A percentile compares a stretch with the other conserved stretches of the same genome.
Evolutionary conservation across 2,329 filamentous ascomycete genomes (phyloP).

Genomic region (Xylaria sp.): DNA sequence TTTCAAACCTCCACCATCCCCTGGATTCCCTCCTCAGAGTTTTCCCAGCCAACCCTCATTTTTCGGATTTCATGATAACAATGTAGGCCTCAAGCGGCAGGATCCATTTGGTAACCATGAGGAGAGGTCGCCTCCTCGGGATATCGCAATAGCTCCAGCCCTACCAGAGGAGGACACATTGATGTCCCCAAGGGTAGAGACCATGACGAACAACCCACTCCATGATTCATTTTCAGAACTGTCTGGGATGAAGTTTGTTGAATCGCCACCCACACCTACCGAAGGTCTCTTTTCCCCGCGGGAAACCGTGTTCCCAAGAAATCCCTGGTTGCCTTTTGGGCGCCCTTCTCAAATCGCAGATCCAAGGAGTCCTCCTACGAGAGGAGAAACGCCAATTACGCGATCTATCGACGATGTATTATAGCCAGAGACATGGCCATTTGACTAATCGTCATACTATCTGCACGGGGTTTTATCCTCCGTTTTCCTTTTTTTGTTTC

Average conservation of each 20-base stretch:
- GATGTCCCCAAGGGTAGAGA: slow-evolving; percentile 76
- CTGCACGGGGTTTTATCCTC: background rate
- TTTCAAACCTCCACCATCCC: slow-evolving; percentile 47
- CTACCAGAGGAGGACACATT: slow-evolving; percentile 63
- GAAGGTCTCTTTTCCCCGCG: slow-evolving; percentile 65
- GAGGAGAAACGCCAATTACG: slow-evolving; percentile 78
- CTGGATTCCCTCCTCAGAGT: slow-evolving; percentile 56
- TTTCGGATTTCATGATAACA: slow-evolving; percentile 57
- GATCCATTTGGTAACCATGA: slow-evolving; percentile 36
- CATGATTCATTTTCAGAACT: slow-evolving; percentile 58
- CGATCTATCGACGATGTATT: slow-evolving; percentile 82
- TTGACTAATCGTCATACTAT: slow-evolving; percentile 12
- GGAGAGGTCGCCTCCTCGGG: slow-evolving; percentile 44
- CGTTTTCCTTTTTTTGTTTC: slow-evolving; percentile 33
- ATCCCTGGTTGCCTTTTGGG: slow-evolving; percentile 63
- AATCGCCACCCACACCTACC: slow-evolving; percentile 62
- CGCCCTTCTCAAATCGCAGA: slow-evolving; percentile 65
- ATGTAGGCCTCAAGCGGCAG: slow-evolving; percentile 43
- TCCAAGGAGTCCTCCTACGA: slow-evolving; percentile 78
- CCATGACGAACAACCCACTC: slow-evolving; percentile 76
- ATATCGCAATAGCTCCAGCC: slow-evolving; percentile 50
- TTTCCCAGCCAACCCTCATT: slow-evolving; percentile 52
- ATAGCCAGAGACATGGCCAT: slow-evolving; percentile 53
- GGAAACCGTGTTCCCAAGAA: slow-evolving; percentile 62
- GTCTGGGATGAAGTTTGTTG: slow-evolving; percentile 62